Conservation (phyloP, 1,284 basidiomycete species). For the Coniophora puteana region DNA sequence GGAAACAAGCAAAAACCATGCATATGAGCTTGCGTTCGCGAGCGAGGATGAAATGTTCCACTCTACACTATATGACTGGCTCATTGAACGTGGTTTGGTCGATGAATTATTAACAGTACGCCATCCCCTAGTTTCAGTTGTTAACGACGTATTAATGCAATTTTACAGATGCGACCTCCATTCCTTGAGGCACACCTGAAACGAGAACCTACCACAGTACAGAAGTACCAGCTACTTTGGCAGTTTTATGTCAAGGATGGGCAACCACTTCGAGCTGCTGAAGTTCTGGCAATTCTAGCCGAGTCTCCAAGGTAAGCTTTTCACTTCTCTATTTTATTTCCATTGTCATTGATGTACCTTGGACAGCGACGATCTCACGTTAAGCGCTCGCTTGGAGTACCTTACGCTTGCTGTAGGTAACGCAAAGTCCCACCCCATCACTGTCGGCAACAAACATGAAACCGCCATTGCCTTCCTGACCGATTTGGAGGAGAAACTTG, state of each 20-base stretch:
- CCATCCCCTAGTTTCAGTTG: conserved; percentile 9
- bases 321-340: conserved; percentile 5
- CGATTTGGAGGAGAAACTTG: conserved; percentile 93
- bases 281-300: conserved; percentile 83
- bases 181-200: conserved; percentile 88
- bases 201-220: conserved; percentile 75
- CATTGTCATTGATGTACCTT: too few relatives aligned
- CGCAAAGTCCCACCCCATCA: conserved; percentile 89
- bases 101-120: conserved; percentile 88
- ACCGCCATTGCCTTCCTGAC: conserved; percentile 89
- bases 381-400: conserved; percentile 81
- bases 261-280: conserved; percentile 81
- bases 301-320: conserved; percentile 75
- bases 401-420: conserved; percentile 93
- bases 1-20: conserved; percentile 66
- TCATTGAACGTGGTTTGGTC: conserved; percentile 74
- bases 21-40: conserved; percentile 79
- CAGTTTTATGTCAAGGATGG: conserved; percentile 94
- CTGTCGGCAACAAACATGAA: conserved; percentile 72
- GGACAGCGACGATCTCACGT: conserved; percentile 60
- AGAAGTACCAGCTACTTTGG: conserved; percentile 92
- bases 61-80: conserved; percentile 92
- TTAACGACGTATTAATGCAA: conserved; percentile 7
- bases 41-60: conserved; percentile 94
- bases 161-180: conserved; percentile 67